Percentiles rank a stretch among this genome's conserved stretches.
These are phyloP conservation scores for Coemansia sp. DNA, from an alignment of 192 early-diverging fungal genomes.

Conservation along the genomic window DNA sequence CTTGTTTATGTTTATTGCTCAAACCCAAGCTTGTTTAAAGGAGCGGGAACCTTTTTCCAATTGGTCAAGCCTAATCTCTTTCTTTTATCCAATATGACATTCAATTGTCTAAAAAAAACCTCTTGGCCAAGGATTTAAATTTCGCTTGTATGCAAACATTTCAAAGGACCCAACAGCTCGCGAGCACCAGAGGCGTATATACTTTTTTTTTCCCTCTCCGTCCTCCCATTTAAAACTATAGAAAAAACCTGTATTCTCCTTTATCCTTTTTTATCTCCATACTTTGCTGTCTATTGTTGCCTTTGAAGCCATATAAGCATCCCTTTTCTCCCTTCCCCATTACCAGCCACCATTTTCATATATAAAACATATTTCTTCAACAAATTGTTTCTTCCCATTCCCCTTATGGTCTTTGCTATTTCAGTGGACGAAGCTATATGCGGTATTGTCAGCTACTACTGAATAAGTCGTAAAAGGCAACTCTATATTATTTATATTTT, in stretches of 20 bases:
- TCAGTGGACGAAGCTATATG: neutral
- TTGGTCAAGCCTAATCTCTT: constrained; percentile 3
- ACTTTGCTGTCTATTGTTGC: constrained; percentile 5
- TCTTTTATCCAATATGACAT: constrained; percentile 3
- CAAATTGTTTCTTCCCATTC: neutral
- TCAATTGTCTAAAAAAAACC: neutral
- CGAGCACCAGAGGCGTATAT: neutral
- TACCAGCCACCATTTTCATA: constrained; percentile 3
- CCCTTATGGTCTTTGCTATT: neutral
- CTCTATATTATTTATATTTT: neutral
- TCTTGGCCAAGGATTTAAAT: neutral
- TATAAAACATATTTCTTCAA: neutral
- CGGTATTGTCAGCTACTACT: neutral
- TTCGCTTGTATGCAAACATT: constrained; percentile 4
- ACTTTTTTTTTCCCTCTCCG: neutral
- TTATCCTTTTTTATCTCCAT: neutral
- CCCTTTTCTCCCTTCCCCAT: neutral
- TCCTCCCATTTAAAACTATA: neutral
- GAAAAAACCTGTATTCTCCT: constrained; percentile 1
- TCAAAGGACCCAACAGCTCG: neutral
- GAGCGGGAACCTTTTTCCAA: neutral
- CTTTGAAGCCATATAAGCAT: neutral
- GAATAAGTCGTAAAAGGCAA: neutral
- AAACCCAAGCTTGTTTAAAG: neutral
- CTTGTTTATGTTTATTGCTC: neutral